Conservation (phyloP, 805 yeast species). For the Starmerella cellae region DNA sequence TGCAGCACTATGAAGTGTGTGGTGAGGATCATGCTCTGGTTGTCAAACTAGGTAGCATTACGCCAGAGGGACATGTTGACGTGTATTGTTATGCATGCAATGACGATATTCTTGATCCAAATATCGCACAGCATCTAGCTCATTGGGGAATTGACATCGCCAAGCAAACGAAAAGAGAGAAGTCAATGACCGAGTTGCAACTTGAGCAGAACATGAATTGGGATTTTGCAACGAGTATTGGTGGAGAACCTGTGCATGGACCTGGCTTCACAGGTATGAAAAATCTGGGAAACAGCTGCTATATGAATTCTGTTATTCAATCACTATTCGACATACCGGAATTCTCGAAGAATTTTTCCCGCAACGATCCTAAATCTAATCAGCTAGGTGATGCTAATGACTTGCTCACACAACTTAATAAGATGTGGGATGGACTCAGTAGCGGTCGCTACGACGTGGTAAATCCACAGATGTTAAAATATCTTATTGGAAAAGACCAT, state of each 20-base stretch:
- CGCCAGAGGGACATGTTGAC: constrained; percentile 61
- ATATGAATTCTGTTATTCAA: constrained; percentile 71
- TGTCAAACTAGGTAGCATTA: constrained; percentile 78
- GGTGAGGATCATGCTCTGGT: constrained; percentile 57
- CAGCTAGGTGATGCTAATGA: constrained; percentile 44
- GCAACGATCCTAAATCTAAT: constrained; percentile 17
- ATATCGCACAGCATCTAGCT: constrained; percentile 35
- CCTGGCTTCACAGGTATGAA: constrained; percentile 68
- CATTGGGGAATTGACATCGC: constrained; percentile 56
- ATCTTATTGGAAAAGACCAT: constrained; percentile 63
- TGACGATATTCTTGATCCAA: constrained; percentile 74
- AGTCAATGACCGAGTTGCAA: constrained; percentile 75
- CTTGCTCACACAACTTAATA: constrained; percentile 61
- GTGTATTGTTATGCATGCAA: constrained; percentile 79
- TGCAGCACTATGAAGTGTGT: constrained; percentile 47
- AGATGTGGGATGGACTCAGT: constrained; percentile 63
- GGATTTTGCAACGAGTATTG: constrained; percentile 71
- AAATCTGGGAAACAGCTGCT: constrained; percentile 89
- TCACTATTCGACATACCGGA: constrained; percentile 38
- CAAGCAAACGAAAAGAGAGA: constrained; percentile 59
- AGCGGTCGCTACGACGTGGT: constrained; percentile 63
- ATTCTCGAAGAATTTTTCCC: constrained; percentile 26
- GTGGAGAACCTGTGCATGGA: constrained; percentile 54
- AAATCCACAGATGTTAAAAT: constrained; percentile 62
- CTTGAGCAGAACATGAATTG: constrained; percentile 85